Base-by-base conservation (phyloP, 352 stramenopile genomes). In the Pythium aphanidermatum region DNA sequence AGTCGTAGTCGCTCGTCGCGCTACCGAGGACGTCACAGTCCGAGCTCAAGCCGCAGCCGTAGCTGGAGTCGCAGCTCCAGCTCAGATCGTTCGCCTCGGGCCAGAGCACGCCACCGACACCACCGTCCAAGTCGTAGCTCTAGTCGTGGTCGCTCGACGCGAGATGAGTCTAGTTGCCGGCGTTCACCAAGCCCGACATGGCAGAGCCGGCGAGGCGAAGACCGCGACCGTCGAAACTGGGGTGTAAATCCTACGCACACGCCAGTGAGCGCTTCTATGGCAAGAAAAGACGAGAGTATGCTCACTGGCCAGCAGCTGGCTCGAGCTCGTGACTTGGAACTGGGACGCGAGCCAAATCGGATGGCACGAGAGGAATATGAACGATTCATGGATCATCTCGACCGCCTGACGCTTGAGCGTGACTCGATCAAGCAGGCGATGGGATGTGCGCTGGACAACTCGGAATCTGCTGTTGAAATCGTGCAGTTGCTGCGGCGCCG, bases 381-480 rank as follows among this genome's bases (percentile, higher is more conserved):
- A 23, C 63, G 68, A 12, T 72, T 92, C 13, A 59, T 68, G 23
- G 46, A 51, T 9, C 52, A 84, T 34, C 31, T 92, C 28, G 36
- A 35, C 3, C 39, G 46, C 0, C 25, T 87, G 27, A 86, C 76
- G 6, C 43, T 92, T 20, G 79, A 92, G 36, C 67, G 79, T 26
- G 70, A 82, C 46, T 74, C 70, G 2, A 69, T 92, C 21, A 86
- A 86, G 51, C 61, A 65, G 29, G 61, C 64, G 2, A 92, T 92
- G 79, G 79, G 75, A 20, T 92, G 86, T 48, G 70, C 70, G 9
- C 59, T 92, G 51, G 79, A 92, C 51, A 83, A 92, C 31, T 87
- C 79, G 9, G 79, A 92, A 36, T 75, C 71, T 1, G 76, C 79
- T 5, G 64, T 83, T 17, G 79, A 92, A 41, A 55, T 92, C 40